These are phyloP conservation scores for Comarum palustre DNA, from an alignment of 306 rosid species.

Conservation along the genomic window DNA sequence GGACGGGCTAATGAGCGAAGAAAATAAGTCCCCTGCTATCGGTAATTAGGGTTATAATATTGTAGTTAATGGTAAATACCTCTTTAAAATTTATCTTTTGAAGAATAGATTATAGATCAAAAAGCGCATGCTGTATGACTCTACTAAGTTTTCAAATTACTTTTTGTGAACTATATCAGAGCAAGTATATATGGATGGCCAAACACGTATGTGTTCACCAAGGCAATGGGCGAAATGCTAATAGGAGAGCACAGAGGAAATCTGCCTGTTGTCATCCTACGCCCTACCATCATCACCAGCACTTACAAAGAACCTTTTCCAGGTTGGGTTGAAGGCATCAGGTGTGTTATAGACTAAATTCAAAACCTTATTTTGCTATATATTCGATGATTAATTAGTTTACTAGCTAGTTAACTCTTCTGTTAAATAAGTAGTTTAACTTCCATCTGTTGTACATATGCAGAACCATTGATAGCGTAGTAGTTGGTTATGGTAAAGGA, in stretches of 20 bases:
- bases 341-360: slow-evolving; percentile 34
- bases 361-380: neutral
- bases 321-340: slow-evolving; percentile 76
- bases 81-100: too few species aligned
- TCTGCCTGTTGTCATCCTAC: slow-evolving; percentile 44
- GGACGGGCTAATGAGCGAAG: too few species aligned
- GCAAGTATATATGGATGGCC: slow-evolving; percentile 85
- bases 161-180: slow-evolving; percentile 27
- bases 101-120: neutral
- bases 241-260: slow-evolving; percentile 41
- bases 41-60: too few species aligned
- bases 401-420: neutral
- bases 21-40: too few species aligned
- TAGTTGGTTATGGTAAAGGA: slow-evolving; percentile 74
- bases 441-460: neutral
- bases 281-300: slow-evolving; percentile 72
- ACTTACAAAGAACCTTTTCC: slow-evolving; percentile 79
- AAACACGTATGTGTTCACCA: slow-evolving; percentile 76
- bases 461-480: slow-evolving; percentile 78
- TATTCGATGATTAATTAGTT: neutral
- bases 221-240: slow-evolving; percentile 80
- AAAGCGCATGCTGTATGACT: neutral
- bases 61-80: too few species aligned
- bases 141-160: neutral
- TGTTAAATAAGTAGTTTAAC: neutral